Conservation (phyloP, 2,329 filamentous ascomycete species). For the Calonectria fujianensis region DNA sequence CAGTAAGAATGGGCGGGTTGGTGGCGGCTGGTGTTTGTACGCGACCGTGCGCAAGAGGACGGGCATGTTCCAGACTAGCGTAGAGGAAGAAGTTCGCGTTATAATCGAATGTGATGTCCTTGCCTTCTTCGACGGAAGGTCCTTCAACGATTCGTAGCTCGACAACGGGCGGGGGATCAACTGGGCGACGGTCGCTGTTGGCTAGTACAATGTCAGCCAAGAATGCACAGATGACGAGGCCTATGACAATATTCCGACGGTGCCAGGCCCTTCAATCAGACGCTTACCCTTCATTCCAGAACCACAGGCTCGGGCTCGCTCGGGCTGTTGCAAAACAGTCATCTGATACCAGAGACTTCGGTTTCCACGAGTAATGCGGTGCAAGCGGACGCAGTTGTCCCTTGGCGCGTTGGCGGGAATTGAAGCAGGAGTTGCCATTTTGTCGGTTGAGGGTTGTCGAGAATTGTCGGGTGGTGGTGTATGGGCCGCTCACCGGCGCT, state of each 20-base stretch:
- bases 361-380: slow-evolving; percentile 79
- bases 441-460: slow-evolving; percentile 44
- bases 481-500: slow-evolving; percentile 31
- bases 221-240: not conserved
- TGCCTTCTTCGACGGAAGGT: slow-evolving; percentile 73
- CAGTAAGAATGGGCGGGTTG: slow-evolving; percentile 89
- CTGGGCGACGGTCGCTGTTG: slow-evolving; percentile 85
- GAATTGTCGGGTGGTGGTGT: not conserved
- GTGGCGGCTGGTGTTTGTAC: slow-evolving; percentile 80
- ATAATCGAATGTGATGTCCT: slow-evolving; percentile 90
- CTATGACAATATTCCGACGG: not conserved
- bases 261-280: not conserved
- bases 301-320: slow-evolving; percentile 95
- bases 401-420: slow-evolving; percentile 56
- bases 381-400: slow-evolving; percentile 68
- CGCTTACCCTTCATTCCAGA: slow-evolving; percentile 93
- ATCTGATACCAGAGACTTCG: slow-evolving; percentile 87
- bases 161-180: slow-evolving; percentile 95
- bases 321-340: slow-evolving; percentile 93
- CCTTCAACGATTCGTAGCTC: slow-evolving; percentile 91
- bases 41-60: slow-evolving; percentile 87
- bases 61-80: slow-evolving; percentile 90
- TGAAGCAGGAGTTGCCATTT: slow-evolving; percentile 59
- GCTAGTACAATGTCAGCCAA: slow-evolving; percentile 55
- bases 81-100: slow-evolving; percentile 99